Base-by-base conservation (phyloP, 371 early-diverging fungal genomes). In the Mucor velutinosus region DNA sequence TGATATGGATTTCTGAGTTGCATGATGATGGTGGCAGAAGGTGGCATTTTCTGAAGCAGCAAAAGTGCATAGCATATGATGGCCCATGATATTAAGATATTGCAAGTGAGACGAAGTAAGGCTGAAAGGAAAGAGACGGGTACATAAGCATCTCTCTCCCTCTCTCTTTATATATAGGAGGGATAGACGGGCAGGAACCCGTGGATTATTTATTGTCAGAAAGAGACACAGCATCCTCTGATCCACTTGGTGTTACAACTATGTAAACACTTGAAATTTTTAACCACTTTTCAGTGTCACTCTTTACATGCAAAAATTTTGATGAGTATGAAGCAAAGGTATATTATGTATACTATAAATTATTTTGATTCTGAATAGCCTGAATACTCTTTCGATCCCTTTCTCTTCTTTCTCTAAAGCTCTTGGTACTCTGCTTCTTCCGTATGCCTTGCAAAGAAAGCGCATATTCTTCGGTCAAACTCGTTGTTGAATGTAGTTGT, bases 371-470 rank as follows among this genome's bases (percentile, higher is more conserved):
- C 23, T 60, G 62, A 14, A 58, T 27, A 0, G 29, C 47, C 58
- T 67, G 68, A 3, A 81, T 72, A 41, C 76, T 83, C 43, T 78
- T 78, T 39, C 83, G 66, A 62, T 83, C 83, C 15, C 83, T 73
- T 60, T 83, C 83, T 29, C 83, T 74, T 35, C 83, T 71, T 66
- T 83, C 83, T 14, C 74, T 70, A 62, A 83, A 83, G 32, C 80
- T 83, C 29, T 66, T 74, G 45, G 80, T 83, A 30, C 80, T 80
- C 32, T 83, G 83, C 45, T 83, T 83, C 29, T 83, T 83, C 15
- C 79, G 72, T 7, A 83, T 67, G 0, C 82, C 78, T 33, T 82
- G 82, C n/a, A 82, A 62, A 11, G 82, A 82, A 43, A 82, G 62
- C 17, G 82, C 82, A 60, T 82, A 82, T 64, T 82, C 82, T 62